These are phyloP conservation scores for Polyplosphaeria fusca DNA, from an alignment of 495 filamentous ascomycete species.

Conservation along the genomic window DNA sequence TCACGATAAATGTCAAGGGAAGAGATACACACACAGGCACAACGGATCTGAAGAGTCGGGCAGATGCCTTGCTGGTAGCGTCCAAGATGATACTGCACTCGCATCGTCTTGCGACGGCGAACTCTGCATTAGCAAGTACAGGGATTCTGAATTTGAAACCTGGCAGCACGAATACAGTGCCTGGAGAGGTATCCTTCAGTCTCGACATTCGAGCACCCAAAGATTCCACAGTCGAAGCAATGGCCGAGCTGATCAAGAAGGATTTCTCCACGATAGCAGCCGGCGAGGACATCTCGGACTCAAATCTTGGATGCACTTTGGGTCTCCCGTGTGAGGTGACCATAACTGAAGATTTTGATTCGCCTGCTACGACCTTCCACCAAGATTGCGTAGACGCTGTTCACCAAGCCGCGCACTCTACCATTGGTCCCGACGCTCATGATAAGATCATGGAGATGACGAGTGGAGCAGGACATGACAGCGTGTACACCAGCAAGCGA, in stretches of 20 bases:
- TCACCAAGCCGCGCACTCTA: conserved; percentile 55
- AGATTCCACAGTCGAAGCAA: conserved; percentile 53
- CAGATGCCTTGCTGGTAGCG: conserved; percentile 65
- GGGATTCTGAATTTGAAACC: conserved; percentile 67
- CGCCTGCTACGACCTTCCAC: conserved; percentile 66
- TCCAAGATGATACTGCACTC: conserved; percentile 66
- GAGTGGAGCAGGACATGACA: conserved; percentile 61
- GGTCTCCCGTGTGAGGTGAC: conserved; percentile 56
- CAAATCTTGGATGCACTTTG: conserved; percentile 44
- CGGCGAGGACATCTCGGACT: conserved; percentile 46
- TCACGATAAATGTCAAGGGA: conserved; percentile 62
- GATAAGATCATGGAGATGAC: conserved; percentile 49
- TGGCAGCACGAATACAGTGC: conserved; percentile 72
- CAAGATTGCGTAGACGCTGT: conserved; percentile 67
- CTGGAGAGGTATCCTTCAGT: conserved; percentile 64
- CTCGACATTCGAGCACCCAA: conserved; percentile 67
- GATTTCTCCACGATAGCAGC: conserved; percentile 59
- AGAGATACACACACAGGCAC: conserved; percentile 73
- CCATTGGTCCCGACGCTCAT: conserved; percentile 47
- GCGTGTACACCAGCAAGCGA: conserved; percentile 57
- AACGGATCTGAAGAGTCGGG: conserved; percentile 58
- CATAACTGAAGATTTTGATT: conserved; percentile 61
- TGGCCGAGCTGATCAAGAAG: conserved; percentile 53
- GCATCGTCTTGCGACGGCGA: conserved; percentile 57
- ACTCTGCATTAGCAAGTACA: conserved; percentile 63